phyloP scores from a whole-genome alignment of 768 basidiomycete species.

The Podaxis pistillaris region DNA sequence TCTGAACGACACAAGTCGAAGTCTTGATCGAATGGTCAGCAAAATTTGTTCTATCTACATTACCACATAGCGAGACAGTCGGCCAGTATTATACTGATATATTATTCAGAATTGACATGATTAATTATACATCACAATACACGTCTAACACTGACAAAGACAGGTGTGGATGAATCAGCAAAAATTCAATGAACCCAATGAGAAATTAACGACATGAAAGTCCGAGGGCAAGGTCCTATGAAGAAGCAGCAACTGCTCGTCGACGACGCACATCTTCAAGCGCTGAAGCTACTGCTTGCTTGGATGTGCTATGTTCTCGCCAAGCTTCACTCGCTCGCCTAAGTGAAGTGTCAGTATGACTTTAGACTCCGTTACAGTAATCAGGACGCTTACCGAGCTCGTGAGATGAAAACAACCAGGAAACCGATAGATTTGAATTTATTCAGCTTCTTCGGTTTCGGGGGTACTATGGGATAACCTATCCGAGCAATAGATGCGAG shows the following conservation, averaged over 20 bases:
- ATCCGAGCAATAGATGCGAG: conserved; percentile 74
- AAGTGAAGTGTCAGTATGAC: neutral
- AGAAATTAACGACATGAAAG: conserved; percentile 1
- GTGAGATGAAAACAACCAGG: conserved; percentile 62
- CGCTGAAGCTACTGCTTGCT: conserved; percentile 61
- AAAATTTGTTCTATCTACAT: too few species aligned
- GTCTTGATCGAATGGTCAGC: neutral
- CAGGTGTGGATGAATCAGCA: conserved; percentile 13
- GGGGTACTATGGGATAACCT: conserved; percentile 56
- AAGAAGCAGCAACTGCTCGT: conserved; percentile 30
- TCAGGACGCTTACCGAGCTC: conserved; percentile 51
- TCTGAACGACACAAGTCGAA: conserved; percentile 15
- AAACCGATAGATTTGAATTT: conserved; percentile 57
- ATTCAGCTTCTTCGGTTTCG: conserved; percentile 37
- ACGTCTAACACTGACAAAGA: neutral
- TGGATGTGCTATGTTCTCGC: conserved; percentile 60
- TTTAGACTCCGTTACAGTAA: neutral
- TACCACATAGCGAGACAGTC: too few species aligned
- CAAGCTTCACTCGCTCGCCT: conserved; percentile 65
- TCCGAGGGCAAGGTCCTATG: conserved; percentile 1
- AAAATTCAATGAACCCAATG: neutral
- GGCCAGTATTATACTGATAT: conserved; percentile 6
- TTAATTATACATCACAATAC: conserved; percentile 22
- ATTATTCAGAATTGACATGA: conserved; percentile 12
- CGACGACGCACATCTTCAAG: conserved; percentile 67